Base-by-base conservation (phyloP, 1,284 basidiomycete genomes). In the Tranzscheliella williamsii region DNA sequence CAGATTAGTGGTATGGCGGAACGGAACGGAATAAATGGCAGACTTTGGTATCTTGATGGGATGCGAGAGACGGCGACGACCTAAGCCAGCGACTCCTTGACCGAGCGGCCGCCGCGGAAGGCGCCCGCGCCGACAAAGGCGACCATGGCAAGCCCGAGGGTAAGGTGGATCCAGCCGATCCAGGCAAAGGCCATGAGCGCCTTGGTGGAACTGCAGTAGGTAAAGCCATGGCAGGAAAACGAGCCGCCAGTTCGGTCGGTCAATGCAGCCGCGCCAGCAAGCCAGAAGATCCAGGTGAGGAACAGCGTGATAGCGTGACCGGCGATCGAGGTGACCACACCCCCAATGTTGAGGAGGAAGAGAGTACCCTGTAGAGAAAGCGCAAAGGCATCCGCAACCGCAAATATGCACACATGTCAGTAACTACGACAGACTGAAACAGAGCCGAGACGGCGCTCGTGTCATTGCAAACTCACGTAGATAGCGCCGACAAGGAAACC, bases 291-390 rank as follows among this genome's bases (percentile, higher is more conserved):
- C 70, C 67, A 75, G 24, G 71, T 74, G 24, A 77, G 23, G 53
- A 70, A 50, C 24, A 75, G 38, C 17, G 66, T 45, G 50, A 76
- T 61, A 26, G 46, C 58, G 67, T 77, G 75, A 27, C 67, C 65
- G 11, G 73, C 75, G 29, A 77, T 75, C 47, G 73, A 75, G 20
- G 75, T 76, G 46, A 76, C 24, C 18, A 69, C 63, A 31, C 75
- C 75, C 30, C 75, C 75, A 20, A 62, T 53, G 37, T 67, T 73
- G n/a, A 55, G 50, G 7, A 77, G 64, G 70, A 77, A 75, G 41
- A 74, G 64, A 39, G 38, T 70, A 34, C 58, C 45, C 71, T 73
- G 52, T 33, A 18, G 5, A 18, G 27, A 29, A 29, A 29, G n/a
- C 9, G 27, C 11, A 29, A 29, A 11, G 27, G 27, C 27, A 29